Base-by-base conservation (phyloP, 148 eudicot species). In the Camellia japonica region DNA sequence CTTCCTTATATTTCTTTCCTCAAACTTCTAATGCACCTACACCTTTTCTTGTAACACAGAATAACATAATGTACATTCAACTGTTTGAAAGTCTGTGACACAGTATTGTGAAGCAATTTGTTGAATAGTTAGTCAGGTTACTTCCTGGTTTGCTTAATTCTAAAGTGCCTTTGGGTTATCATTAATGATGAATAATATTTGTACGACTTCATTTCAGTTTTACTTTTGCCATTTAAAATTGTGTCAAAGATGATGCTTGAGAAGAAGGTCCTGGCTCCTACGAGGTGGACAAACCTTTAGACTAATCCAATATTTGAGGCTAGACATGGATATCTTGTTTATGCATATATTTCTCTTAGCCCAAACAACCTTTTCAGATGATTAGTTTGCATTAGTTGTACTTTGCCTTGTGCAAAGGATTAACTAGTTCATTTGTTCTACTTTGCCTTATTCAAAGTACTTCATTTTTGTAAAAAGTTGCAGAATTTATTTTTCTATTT, bases 201-300 rank as follows among this genome's bases (percentile, higher is more conserved):
- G 1, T 62, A 5, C 2, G 38, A 47, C 19, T 46, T 75, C 38
- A 11, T 20, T 60, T 63, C 19, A 5, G 41, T 38, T 42, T 60
- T 60, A 42, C 68, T 42, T 30, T 44, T 44, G 42, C n/a, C 69
- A 46, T n/a, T 49, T 20, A 62, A 19, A 63, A 41, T 75, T 20
- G 62, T n/a, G 7, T 46, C 30, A 6, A n/a, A n/a, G 43, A 46
- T 61, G 56, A 62, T 46, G 68, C 13, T 47, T 62, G 41, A 63
- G 51, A 43, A 9, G 78, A 75, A 19, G 42, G 78, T 61, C 42
- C 43, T 8, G 58, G 68, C 43, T 76, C 51, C 56, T 63, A 42
- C 59, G 19, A 76, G 54, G 15, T n/a, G 43, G 54, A 63, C 8
- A 76, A 76, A 47, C 58, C 52, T 13, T 62, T n/a, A 44, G 16